Evolutionary conservation across 2,329 filamentous ascomycete genomes (phyloP).

Genomic region (Colletotrichum simmondsii): DNA sequence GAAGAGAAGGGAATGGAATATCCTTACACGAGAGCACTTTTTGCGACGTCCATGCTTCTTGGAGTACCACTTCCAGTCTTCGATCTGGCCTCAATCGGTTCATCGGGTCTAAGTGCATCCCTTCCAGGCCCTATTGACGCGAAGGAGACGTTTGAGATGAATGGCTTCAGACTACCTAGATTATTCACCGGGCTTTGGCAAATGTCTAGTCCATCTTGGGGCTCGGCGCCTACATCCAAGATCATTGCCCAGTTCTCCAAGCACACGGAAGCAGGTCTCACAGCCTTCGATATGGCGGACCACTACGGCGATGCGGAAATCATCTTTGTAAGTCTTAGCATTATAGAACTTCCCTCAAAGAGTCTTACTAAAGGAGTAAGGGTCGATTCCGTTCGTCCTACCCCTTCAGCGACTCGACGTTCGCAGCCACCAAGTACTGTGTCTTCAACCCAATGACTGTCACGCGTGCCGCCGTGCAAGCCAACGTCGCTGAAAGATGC

Average conservation of each 20-base stretch:
- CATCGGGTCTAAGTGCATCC: too few relatives aligned
- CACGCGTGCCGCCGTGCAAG: conserved; percentile 41
- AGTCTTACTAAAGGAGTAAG: conserved; percentile 38
- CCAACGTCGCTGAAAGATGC: conserved; percentile 45
- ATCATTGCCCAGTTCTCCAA: conserved; percentile 41
- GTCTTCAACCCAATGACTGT: conserved; percentile 45
- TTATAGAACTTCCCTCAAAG: too few relatives aligned
- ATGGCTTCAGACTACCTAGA: conserved; percentile 39
- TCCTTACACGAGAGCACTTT: conserved; percentile 12
- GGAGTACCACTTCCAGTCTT: not conserved
- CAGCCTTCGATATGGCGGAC: conserved; percentile 48
- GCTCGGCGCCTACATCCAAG: conserved; percentile 36
- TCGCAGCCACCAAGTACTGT: conserved; percentile 49
- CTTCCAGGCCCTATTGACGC: not conserved
- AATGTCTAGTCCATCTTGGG: conserved; percentile 45
- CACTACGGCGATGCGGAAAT: conserved; percentile 41
- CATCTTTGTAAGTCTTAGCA: conserved; percentile 39
- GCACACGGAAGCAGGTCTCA: conserved; percentile 40
- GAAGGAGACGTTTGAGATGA: conserved; percentile 39
- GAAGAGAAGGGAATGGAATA: not conserved
- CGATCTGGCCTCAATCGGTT: not conserved
- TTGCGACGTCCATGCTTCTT: conserved; percentile 9
- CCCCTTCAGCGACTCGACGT: conserved; percentile 39
- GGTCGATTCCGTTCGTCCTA: conserved; percentile 44
- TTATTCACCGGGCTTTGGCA: conserved; percentile 47